Evolutionary conservation across 129 eudicot species (phyloP).

Genomic region (Artemisia tridentata): DNA sequence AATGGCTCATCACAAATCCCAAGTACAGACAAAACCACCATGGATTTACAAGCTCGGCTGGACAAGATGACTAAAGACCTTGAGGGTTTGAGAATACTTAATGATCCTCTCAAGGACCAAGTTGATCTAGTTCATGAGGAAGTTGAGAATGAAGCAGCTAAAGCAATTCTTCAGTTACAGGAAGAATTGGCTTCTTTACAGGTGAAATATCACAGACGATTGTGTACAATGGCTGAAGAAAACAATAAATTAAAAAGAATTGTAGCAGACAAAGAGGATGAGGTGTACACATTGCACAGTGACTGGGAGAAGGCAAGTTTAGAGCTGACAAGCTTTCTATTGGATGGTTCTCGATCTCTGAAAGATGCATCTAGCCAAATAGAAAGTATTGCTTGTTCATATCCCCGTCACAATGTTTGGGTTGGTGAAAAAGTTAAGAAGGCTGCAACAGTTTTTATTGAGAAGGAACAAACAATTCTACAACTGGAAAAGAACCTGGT

Average conservation of each 20-base stretch:
- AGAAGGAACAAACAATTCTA: slow-evolving; percentile 61
- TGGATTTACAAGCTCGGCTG: slow-evolving; percentile 50
- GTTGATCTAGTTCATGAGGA: slow-evolving; percentile 46
- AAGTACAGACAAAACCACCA: slow-evolving; percentile 28
- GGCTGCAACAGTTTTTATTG: slow-evolving; percentile 58
- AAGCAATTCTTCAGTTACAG: slow-evolving; percentile 60
- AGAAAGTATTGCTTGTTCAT: slow-evolving; percentile 55
- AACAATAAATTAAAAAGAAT: slow-evolving; percentile 43
- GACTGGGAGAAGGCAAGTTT: slow-evolving; percentile 81
- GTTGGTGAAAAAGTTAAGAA: slow-evolving; percentile 62
- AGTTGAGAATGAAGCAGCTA: slow-evolving; percentile 68
- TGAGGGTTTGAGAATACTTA: slow-evolving; percentile 45
- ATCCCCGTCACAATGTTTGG: slow-evolving; percentile 49
- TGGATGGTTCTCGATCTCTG: slow-evolving; percentile 77
- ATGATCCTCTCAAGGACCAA: slow-evolving; percentile 44
- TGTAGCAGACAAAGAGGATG: slow-evolving; percentile 61
- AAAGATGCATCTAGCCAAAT: slow-evolving; percentile 61
- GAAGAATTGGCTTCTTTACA: slow-evolving; percentile 69
- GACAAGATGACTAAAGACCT: slow-evolving; percentile 57
- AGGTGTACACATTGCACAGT: slow-evolving; percentile 39
- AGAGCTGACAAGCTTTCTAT: slow-evolving; percentile 70
- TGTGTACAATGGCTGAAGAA: slow-evolving; percentile 55
- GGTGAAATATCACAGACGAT: slow-evolving; percentile 49
- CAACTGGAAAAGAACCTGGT: slow-evolving; percentile 64
- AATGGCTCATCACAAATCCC: slow-evolving; percentile 22